These are phyloP conservation scores for Monosporozyma unispora DNA, from an alignment of 805 yeast genomes.

Conservation along the genomic window DNA sequence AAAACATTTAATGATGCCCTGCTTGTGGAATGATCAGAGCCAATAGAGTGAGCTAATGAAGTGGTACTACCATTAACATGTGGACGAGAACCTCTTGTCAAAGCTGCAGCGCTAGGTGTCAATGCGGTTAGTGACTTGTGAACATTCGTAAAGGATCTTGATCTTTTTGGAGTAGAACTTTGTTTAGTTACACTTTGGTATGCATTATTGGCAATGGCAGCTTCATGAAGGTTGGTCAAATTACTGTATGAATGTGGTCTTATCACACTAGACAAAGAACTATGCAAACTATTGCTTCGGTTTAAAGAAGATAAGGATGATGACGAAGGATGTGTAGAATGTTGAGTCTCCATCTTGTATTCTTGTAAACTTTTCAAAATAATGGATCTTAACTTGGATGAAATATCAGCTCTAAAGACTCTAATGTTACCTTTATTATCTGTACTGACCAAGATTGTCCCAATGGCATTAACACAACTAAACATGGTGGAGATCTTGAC, in stretches of 20 bases:
- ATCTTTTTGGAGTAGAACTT: background rate
- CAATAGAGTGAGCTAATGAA: background rate
- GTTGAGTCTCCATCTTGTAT: slow-evolving; percentile 1
- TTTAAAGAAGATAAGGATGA: slow-evolving; percentile 3
- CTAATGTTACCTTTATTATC: slow-evolving; percentile 67
- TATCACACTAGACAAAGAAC: background rate
- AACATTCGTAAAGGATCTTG: slow-evolving; percentile 4
- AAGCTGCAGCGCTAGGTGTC: background rate
- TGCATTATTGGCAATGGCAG: background rate
- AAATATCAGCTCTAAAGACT: slow-evolving; percentile 73
- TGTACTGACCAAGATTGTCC: slow-evolving; percentile 59
- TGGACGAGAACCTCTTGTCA: background rate
- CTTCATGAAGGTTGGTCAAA: background rate
- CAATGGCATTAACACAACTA: slow-evolving; percentile 28
- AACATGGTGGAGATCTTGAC: slow-evolving; percentile 5
- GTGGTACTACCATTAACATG: slow-evolving; percentile 1
- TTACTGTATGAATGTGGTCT: slow-evolving; percentile 4
- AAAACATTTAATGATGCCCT: background rate
- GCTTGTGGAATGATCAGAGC: background rate
- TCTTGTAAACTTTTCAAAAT: slow-evolving; percentile 20
- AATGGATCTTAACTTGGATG: slow-evolving; percentile 37
- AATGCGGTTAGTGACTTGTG: background rate
- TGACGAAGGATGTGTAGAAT: background rate
- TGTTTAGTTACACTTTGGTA: background rate
- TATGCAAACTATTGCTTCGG: background rate